Percentiles rank a stretch among this genome's conserved stretches.
phyloP scores from a whole-genome alignment of 169 alveolate species.

The Plasmodium billcollinsi region DNA sequence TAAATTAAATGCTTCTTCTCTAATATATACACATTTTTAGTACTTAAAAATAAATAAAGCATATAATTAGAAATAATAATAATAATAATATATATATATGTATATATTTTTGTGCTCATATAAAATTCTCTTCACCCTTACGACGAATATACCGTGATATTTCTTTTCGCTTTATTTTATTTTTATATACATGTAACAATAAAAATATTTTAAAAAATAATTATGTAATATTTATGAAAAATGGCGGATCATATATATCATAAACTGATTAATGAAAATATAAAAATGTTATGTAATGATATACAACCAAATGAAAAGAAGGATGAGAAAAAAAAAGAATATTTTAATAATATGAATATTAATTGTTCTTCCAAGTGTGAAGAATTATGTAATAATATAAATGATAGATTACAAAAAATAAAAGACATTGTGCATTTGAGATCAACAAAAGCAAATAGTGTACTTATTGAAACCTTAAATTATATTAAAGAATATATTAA shows the following conservation, averaged over 20 bases:
- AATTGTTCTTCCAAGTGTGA: slow-evolving; percentile 71
- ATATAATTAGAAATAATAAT: no score
- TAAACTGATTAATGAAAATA: slow-evolving; percentile 61
- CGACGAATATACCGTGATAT: no score
- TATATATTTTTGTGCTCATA: no score
- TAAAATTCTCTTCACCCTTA: no score
- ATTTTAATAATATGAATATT: slow-evolving; percentile 17
- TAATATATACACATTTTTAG: no score
- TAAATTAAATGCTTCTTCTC: no score
- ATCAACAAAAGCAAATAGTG: slow-evolving; percentile 63
- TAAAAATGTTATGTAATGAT: slow-evolving; percentile 50
- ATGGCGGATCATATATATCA: slow-evolving; percentile 67
- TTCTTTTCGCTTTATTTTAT: no score
- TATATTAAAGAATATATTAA: slow-evolving; percentile 68
- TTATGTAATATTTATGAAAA: neutral
- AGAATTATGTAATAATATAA: slow-evolving; percentile 72
- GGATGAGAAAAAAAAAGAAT: slow-evolving; percentile 9
- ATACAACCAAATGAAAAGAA: slow-evolving; percentile 7
- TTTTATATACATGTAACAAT: no score
- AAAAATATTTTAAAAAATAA: neutral
- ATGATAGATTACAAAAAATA: slow-evolving; percentile 65
- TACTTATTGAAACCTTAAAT: slow-evolving; percentile 58
- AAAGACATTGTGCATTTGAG: slow-evolving; percentile 70
- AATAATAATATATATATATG: no score
- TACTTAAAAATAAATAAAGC: no score